A percentile compares a stretch with the other conserved stretches of the same genome.
These are phyloP conservation scores for Davidsoniella virescens DNA, from an alignment of 2,329 filamentous ascomycete genomes.

Conservation along the genomic window DNA sequence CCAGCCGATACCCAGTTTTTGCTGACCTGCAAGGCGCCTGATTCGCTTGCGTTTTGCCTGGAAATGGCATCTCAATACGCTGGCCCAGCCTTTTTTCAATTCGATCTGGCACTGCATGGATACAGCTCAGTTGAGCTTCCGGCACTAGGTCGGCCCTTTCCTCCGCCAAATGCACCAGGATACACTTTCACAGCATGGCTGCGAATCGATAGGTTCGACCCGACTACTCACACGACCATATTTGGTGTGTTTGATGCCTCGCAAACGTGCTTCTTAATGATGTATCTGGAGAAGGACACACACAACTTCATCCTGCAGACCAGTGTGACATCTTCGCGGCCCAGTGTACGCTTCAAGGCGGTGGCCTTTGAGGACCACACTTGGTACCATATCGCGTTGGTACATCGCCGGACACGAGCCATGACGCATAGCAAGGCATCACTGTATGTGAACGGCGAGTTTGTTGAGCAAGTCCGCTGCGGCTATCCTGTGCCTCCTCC, in stretches of 20 bases:
- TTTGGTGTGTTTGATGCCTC: constrained; percentile 88
- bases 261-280: constrained; percentile 84
- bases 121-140: constrained; percentile 82
- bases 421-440: constrained; percentile 60
- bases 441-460: constrained; percentile 84
- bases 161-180: constrained; percentile 60
- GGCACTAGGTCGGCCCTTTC: constrained; percentile 71
- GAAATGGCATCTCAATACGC: constrained; percentile 58
- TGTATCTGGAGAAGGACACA: constrained; percentile 87
- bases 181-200: constrained; percentile 90
- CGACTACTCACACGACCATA: constrained; percentile 73
- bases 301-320: constrained; percentile 92
- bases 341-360: constrained; percentile 86
- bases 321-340: constrained; percentile 68
- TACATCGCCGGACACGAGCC: constrained; percentile 64
- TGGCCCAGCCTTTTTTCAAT: constrained; percentile 75
- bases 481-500: constrained; percentile 70
- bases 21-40: constrained; percentile 33
- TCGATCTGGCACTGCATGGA: constrained; percentile 77
- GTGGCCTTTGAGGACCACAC: constrained; percentile 54
- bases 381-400: constrained; percentile 90
- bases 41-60: constrained; percentile 52
- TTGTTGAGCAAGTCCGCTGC: constrained; percentile 80
- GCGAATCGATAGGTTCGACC: constrained; percentile 73
- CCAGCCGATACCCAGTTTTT: constrained; percentile 75